Base-by-base conservation (phyloP, 176 grass and related monocot species). In the Ananas comosus region DNA sequence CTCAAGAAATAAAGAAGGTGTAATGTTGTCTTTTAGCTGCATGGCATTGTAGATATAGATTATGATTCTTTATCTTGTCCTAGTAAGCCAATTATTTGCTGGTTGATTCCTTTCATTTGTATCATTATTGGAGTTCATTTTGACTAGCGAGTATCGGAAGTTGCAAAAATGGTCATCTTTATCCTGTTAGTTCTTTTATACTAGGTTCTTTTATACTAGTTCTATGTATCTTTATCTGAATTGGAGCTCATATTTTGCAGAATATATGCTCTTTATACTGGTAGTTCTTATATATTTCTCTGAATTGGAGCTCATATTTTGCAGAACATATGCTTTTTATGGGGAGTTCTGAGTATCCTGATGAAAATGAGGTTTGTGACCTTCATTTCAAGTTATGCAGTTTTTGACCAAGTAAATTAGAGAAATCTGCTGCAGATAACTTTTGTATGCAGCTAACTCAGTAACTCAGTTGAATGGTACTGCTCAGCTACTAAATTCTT, bases 281-380 rank as follows among this genome's bases (percentile, higher is more conserved):
- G 14, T 13, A 67, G 10, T 29, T 51, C 19, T 66, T 25, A n/a
- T 61, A 14, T 63, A 42, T 42, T 85, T 51, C 48, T 58, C 66
- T 70, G 10, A 81, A 76, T 27, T 47, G 51, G 11, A 65, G 50
- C 54, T 66, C 42, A 16, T 25, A 12, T 80, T 85, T 82, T 89
- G 71, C 80, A 97, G 94, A 97, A 52, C 94, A 97, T 64, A 97
- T 97, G 94, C 94, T 97, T 90, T 97, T 97, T 79, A 97, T 97
- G 94, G 94, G 94, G 73, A 97, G 94, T 81, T 74, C 86, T 67
- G 82, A 88, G 79, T 97, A 89, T 97, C 94, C 94, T 53, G 89
- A 97, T 67, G 94, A 97, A 88, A 92, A 97, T 10, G 93, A 97
- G 93, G 93, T 97, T 83, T 17, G 89, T 85, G 70, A 50, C 21